Conservation (phyloP, 2,329 filamentous ascomycete species). For the Colletotrichum paranaense region DNA sequence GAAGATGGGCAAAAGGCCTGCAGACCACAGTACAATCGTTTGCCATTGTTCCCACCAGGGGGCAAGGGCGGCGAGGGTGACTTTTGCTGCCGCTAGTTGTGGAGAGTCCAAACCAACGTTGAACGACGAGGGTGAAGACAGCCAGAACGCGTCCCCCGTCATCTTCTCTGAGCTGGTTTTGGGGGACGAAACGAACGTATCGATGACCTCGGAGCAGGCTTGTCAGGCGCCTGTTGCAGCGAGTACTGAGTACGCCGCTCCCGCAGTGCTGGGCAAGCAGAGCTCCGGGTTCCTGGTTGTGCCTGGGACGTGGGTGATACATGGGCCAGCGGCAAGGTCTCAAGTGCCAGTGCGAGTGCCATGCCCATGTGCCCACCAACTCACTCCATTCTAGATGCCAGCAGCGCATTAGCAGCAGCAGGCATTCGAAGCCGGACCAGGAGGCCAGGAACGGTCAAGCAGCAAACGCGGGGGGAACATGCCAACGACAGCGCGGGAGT, state of each 20-base stretch:
- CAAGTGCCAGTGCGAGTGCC: slow-evolving; percentile 13
- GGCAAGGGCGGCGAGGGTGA: slow-evolving; percentile 18
- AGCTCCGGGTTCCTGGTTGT: slow-evolving; percentile 35
- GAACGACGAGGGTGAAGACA: not conserved
- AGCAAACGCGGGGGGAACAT: slow-evolving; percentile 24
- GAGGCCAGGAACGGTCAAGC: slow-evolving; percentile 9
- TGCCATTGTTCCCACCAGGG: slow-evolving; percentile 21
- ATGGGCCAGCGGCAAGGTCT: slow-evolving; percentile 32
- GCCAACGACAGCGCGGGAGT: slow-evolving; percentile 23
- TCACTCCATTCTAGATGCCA: not conserved
- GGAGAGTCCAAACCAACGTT: slow-evolving; percentile 11
- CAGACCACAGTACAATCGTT: not conserved
- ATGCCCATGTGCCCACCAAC: not conserved
- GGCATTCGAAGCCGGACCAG: slow-evolving; percentile 21
- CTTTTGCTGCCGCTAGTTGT: slow-evolving; percentile 23
- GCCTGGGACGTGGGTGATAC: slow-evolving; percentile 35
- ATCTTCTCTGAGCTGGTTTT: slow-evolving; percentile 9
- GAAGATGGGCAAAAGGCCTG: slow-evolving; percentile 13
- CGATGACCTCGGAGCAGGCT: not conserved
- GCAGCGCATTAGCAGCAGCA: not conserved
- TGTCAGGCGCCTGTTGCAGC: not conserved
- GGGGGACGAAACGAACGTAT: slow-evolving; percentile 5
- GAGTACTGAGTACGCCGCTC: slow-evolving; percentile 21
- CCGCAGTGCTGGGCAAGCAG: slow-evolving; percentile 23
- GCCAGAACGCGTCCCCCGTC: not conserved